Percentiles rank a stretch among this genome's conserved stretches.
Conservation (phyloP, 1,284 basidiomycete genomes). For the Pseudozyma flocculosa region DNA sequence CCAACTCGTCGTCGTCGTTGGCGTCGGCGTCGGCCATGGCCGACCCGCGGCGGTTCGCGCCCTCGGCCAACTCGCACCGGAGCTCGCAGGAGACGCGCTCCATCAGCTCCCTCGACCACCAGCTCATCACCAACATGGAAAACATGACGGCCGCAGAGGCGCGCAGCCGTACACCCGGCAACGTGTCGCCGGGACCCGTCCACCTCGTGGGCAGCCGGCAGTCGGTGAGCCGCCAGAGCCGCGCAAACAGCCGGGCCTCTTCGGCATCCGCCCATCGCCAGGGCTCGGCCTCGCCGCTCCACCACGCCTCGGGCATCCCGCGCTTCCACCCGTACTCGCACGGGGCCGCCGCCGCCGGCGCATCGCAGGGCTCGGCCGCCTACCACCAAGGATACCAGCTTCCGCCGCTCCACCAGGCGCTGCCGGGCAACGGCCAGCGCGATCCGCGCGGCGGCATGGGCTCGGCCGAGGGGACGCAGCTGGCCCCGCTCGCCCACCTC, state of each 20-base stretch:
- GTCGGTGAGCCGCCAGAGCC: conserved; percentile 43
- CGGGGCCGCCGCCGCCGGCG: conserved; percentile 15
- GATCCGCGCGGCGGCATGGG: conserved; percentile 8
- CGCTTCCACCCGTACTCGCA: conserved; percentile 52
- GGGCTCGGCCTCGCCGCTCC: conserved; percentile 50
- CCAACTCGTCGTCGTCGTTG: conserved; percentile 40
- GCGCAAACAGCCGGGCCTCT: conserved; percentile 41
- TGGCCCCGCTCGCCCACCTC: background rate
- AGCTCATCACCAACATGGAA: conserved; percentile 52
- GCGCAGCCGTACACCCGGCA: conserved; percentile 34
- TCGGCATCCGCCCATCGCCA: conserved; percentile 46
- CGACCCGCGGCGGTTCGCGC: conserved; percentile 30
- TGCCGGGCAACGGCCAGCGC: conserved; percentile 4
- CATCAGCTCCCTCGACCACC: conserved; percentile 46
- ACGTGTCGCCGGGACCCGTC: conserved; percentile 36
- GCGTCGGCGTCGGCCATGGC: conserved; percentile 35
- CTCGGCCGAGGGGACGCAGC: conserved; percentile 1
- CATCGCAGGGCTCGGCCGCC: conserved; percentile 16
- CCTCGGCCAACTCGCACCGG: conserved; percentile 36
- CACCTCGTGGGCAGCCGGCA: conserved; percentile 33
- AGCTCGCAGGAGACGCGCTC: conserved; percentile 37
- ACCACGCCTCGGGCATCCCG: conserved; percentile 44
- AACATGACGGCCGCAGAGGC: conserved; percentile 49
- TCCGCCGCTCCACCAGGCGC: conserved; percentile 30
- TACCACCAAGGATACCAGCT: conserved; percentile 31